phyloP scores from a whole-genome alignment of 805 yeast genomes.

The Huiozyma sinensis region DNA sequence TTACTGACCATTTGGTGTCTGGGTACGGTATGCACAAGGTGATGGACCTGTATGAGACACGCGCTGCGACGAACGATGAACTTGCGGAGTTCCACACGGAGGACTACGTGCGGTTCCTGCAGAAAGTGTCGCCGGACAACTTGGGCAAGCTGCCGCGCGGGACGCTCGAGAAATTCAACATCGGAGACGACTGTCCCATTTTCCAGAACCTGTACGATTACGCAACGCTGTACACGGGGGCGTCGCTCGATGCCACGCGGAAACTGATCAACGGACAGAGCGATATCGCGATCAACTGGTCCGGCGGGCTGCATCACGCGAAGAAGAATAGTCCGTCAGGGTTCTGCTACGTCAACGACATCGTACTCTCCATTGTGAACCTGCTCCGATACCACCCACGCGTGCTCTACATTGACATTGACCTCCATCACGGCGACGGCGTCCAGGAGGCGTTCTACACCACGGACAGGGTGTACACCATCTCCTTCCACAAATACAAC shows the following conservation, averaged over 20 bases:
- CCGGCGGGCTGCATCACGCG: conserved; percentile 92
- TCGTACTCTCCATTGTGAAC: conserved; percentile 74
- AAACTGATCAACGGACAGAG: conserved; percentile 71
- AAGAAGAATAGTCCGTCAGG: conserved; percentile 85
- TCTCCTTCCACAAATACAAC: conserved; percentile 78
- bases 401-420: conserved; percentile 80
- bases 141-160: conserved; percentile 41
- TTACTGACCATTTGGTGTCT: conserved; percentile 83
- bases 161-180: conserved; percentile 59
- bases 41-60: conserved; percentile 82
- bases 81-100: conserved; percentile 73
- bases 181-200: conserved; percentile 89
- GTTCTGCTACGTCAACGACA: conserved; percentile 84
- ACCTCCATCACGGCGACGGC: conserved; percentile 91
- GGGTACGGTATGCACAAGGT: conserved; percentile 76
- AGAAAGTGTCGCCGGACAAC: conserved; percentile 67
- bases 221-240: conserved; percentile 76
- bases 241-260: conserved; percentile 83
- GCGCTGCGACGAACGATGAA: conserved; percentile 74
- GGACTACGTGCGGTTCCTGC: conserved; percentile 72
- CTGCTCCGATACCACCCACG: conserved; percentile 74
- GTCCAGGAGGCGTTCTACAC: conserved; percentile 91
- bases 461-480: conserved; percentile 84
- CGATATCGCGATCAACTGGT: conserved; percentile 87
- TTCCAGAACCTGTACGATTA: conserved; percentile 71